Evolutionary conservation across 192 early-diverging fungal genomes (phyloP), one percentile per base, ranked within the genome.

Genomic region (Coemansia sp.): DNA sequence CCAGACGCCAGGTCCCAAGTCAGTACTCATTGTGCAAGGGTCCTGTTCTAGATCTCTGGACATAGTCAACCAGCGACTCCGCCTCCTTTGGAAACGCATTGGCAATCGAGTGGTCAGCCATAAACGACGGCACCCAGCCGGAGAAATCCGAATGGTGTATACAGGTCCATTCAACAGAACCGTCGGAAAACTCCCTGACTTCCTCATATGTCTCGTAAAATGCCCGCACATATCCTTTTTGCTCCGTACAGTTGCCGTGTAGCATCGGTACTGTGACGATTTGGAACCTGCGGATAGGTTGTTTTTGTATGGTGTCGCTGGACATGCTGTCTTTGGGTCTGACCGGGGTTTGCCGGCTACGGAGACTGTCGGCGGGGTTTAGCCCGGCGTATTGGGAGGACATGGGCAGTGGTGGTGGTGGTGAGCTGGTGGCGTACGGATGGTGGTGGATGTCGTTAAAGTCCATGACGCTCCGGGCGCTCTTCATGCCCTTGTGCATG

Each of bases 191-290:
- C 60, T 78, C 75, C 23, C 75, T 52, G 4, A 78, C 52, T 34
- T 78, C 69, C 51, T 78, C 75, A 34, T 78, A 78, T 22, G 69
- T 62, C 55, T 78, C 75, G 27, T 68, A 78, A 22, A 63, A 64
- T 4, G 75, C 75, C 1, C 75, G 52, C 30, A 78, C 75, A 48
- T 58, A 68, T 6, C 75, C 75, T 1, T 60, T 20, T 46, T 69
- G 69, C 34, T n/a, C 16, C 34, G 69, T 65, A 30, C 75, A 78
- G 6, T 49, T 58, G 1, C 24, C 0, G 36, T 78, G 75, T n/a
- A 19, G 14, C 27, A 78, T 51, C 0, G 75, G 75, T 0, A 78
- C 47, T 4, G 58, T 65, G 24, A 78, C 69, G 0, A 78, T 55
- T 30, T 78, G 75, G 60, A 78, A 78, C 7, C 75, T 20, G 0